phyloP scores from a whole-genome alignment of 169 alveolate species.

The Plasmodium ovale region DNA sequence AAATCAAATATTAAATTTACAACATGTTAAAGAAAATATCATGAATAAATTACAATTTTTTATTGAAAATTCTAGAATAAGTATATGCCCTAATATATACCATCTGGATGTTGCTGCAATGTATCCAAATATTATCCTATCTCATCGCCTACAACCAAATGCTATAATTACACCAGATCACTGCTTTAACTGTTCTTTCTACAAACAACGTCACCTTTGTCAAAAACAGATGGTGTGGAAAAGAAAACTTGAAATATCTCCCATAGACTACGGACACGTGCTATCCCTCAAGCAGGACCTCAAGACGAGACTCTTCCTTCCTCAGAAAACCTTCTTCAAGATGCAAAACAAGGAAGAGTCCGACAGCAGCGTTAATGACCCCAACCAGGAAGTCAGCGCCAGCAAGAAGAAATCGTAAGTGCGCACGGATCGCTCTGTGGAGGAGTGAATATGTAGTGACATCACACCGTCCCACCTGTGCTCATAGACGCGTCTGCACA shows the following conservation, averaged over 20 bases:
- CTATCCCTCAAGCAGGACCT: conserved; percentile 80
- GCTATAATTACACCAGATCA: conserved; percentile 95
- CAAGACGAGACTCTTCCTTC: conserved; percentile 77
- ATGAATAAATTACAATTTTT: conserved; percentile 34
- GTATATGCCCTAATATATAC: conserved; percentile 93
- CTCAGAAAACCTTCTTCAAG: conserved; percentile 60
- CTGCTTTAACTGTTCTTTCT: conserved; percentile 96
- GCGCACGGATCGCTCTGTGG: too few species aligned
- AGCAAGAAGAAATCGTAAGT: conserved; percentile 71
- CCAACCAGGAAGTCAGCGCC: background rate
- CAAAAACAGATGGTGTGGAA: conserved; percentile 94
- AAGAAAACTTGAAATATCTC: conserved; percentile 95
- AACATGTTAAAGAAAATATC: conserved; percentile 45
- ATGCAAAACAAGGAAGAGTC: conserved; percentile 60
- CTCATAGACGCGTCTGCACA: too few species aligned
- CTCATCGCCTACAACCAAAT: conserved; percentile 99
- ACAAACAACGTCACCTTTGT: conserved; percentile 90
- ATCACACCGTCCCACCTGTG: background rate
- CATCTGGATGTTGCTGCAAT: conserved; percentile 99
- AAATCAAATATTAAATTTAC: conserved; percentile 49
- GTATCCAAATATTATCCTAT: conserved; percentile 99
- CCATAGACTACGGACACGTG: conserved; percentile 86
- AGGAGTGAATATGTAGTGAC: too few species aligned
- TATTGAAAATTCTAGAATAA: conserved; percentile 67
- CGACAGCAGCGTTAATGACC: conserved; percentile 31